phyloP scores from a whole-genome alignment of 805 yeast genomes.

The Barnettozyma siamensis region DNA sequence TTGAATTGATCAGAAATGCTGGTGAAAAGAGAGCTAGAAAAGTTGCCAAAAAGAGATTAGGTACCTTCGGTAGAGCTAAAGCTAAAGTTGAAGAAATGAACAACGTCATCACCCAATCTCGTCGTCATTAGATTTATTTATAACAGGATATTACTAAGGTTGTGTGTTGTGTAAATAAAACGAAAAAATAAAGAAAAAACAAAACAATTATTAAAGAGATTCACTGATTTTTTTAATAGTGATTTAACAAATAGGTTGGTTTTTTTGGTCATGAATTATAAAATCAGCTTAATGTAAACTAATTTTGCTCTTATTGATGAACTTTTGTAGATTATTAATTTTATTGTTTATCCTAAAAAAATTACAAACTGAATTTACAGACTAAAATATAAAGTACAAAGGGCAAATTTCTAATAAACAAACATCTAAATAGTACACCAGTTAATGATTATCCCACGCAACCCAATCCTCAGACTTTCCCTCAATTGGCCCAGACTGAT shows the following conservation, averaged over 20 bases:
- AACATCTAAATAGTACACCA: too few relatives aligned
- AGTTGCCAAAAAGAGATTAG: conserved; percentile 99
- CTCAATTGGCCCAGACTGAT: neutral
- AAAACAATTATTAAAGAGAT: neutral
- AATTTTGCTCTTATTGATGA: neutral
- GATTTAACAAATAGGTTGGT: neutral
- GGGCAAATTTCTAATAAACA: too few relatives aligned
- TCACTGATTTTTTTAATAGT: neutral
- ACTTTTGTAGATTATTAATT: too few relatives aligned
- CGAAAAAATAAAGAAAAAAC: neutral
- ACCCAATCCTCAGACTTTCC: too few relatives aligned
- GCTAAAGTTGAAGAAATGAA: conserved; percentile 99
- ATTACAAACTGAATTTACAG: too few relatives aligned
- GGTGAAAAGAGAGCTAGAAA: conserved; percentile 99
- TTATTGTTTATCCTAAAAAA: too few relatives aligned
- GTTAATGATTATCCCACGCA: too few relatives aligned
- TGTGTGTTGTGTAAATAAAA: neutral
- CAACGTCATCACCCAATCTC: conserved; percentile 92
- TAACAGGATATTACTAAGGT: neutral
- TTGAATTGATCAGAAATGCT: conserved; percentile 99
- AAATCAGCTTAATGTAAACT: conserved; percentile 6
- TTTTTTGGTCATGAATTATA: conserved; percentile 1
- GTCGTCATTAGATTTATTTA: conserved; percentile 63
- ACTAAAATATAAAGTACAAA: too few relatives aligned
- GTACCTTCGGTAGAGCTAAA: conserved; percentile 99